These are phyloP conservation scores for Tolypocladium paradoxum DNA, from an alignment of 2,329 filamentous ascomycete species.

Conservation along the genomic window DNA sequence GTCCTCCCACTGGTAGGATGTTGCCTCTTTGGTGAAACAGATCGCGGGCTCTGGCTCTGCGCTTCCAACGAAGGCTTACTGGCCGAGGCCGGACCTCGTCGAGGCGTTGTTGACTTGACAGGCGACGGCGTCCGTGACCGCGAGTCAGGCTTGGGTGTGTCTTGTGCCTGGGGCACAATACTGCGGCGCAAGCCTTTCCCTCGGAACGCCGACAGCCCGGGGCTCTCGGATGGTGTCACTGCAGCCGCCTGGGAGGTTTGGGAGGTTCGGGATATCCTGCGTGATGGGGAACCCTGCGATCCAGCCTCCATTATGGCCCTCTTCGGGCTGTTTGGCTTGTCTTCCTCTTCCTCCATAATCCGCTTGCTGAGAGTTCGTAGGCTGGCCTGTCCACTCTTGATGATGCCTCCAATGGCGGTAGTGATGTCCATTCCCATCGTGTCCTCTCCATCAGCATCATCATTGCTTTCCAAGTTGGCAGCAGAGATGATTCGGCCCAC, in stretches of 20 bases:
- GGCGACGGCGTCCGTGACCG: constrained; percentile 7
- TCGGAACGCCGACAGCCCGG: constrained; percentile 42
- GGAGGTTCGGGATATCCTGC: constrained; percentile 8
- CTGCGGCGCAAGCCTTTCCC: constrained; percentile 40
- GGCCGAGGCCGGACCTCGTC: neutral
- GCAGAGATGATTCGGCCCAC: constrained; percentile 41
- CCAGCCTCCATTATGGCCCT: constrained; percentile 23
- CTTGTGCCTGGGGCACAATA: constrained; percentile 21
- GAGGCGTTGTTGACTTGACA: constrained; percentile 6
- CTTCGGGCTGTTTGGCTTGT: constrained; percentile 33
- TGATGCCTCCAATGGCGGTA: constrained; percentile 50
- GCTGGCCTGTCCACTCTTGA: constrained; percentile 25
- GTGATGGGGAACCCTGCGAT: constrained; percentile 9
- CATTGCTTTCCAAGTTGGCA: constrained; percentile 4
- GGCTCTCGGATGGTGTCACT: constrained; percentile 33
- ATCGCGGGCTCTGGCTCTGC: constrained; percentile 2
- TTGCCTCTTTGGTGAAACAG: constrained; percentile 5
- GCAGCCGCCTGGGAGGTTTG: constrained; percentile 21
- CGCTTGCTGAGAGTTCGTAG: constrained; percentile 34
- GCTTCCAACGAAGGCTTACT: neutral
- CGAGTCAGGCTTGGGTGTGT: constrained; percentile 5
- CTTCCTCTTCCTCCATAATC: constrained; percentile 48
- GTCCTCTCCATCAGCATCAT: constrained; percentile 21
- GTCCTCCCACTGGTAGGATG: constrained; percentile 6
- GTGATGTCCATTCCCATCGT: constrained; percentile 61